These are phyloP conservation scores for Coprinopsis sp. DNA, from an alignment of 768 basidiomycete species.

Conservation along the genomic window DNA sequence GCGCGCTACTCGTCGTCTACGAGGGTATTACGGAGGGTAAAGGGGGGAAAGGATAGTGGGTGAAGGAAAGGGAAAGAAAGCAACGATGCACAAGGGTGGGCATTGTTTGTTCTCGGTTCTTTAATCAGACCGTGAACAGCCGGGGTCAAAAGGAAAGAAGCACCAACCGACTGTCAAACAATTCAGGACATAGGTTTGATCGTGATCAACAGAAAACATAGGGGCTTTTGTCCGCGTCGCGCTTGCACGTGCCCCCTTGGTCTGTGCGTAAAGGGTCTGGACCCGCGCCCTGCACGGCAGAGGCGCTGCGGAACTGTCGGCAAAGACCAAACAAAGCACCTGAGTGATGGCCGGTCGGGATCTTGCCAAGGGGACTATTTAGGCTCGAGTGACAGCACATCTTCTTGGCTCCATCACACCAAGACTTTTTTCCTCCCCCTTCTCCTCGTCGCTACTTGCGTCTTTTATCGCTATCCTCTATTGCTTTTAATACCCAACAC, in stretches of 20 bases:
- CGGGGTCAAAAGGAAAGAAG: too few relatives aligned
- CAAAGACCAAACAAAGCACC: too few relatives aligned
- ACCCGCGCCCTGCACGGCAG: too few relatives aligned
- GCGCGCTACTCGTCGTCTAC: background rate
- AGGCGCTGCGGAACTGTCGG: too few relatives aligned
- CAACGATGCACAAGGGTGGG: background rate
- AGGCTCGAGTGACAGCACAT: background rate
- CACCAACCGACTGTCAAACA: background rate
- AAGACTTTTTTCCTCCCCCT: background rate
- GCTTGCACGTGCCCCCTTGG: background rate
- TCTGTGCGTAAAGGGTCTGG: slow-evolving; percentile 1
- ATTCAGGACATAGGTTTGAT: background rate
- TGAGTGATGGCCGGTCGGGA: background rate
- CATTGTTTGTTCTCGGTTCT: background rate
- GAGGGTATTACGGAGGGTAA: background rate
- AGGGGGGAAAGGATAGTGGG: background rate
- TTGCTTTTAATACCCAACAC: slow-evolving; percentile 5
- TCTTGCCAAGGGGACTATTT: background rate
- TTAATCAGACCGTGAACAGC: too few relatives aligned
- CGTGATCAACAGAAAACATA: background rate
- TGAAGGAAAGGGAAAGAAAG: background rate
- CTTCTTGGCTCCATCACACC: background rate
- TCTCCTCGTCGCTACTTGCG: background rate
- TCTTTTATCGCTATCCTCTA: background rate
- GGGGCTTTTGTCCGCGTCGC: background rate